Conservation (phyloP, 78 protist genomes). For the Chrysochromulina parva region DNA sequence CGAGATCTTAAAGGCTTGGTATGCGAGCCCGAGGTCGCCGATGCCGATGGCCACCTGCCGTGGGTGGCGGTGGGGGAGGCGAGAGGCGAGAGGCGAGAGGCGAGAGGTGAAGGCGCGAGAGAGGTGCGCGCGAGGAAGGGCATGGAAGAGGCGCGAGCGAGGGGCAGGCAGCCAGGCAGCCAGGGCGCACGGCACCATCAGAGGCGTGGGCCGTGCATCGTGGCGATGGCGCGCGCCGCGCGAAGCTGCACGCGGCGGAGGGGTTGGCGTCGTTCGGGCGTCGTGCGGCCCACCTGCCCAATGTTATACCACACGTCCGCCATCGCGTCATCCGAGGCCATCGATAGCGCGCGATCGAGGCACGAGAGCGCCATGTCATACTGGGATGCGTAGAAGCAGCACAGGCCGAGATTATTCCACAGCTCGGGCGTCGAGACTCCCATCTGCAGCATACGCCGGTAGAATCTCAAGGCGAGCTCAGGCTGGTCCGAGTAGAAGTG, state of each 20-base stretch:
- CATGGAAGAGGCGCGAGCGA: too few relatives aligned
- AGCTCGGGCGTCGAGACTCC: constrained; percentile 66
- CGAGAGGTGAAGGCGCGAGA: too few relatives aligned
- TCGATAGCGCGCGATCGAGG: constrained; percentile 69
- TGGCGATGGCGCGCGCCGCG: too few relatives aligned
- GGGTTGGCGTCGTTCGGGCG: too few relatives aligned
- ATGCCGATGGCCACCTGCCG: constrained; percentile 73
- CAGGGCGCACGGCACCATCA: too few relatives aligned
- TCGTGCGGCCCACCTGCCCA: constrained; percentile 24
- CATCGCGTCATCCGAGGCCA: constrained; percentile 54
- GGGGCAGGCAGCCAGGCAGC: too few relatives aligned
- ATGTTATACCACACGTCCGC: constrained; percentile 86
- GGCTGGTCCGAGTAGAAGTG: constrained; percentile 79
- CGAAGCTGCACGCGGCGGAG: too few relatives aligned
- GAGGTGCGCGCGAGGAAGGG: too few relatives aligned
- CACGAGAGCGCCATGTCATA: constrained; percentile 77
- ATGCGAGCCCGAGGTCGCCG: constrained; percentile 78
- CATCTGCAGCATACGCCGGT: constrained; percentile 62
- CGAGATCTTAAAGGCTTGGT: constrained; percentile 72
- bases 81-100: too few relatives aligned
- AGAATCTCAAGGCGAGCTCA: constrained; percentile 65
- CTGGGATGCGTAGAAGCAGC: constrained; percentile 72
- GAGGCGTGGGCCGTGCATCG: too few relatives aligned
- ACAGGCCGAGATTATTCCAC: constrained; percentile 81
- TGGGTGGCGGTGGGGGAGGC: neutral